These are phyloP conservation scores for Castanea mollissima DNA, from an alignment of 306 rosid species.

Conservation along the genomic window DNA sequence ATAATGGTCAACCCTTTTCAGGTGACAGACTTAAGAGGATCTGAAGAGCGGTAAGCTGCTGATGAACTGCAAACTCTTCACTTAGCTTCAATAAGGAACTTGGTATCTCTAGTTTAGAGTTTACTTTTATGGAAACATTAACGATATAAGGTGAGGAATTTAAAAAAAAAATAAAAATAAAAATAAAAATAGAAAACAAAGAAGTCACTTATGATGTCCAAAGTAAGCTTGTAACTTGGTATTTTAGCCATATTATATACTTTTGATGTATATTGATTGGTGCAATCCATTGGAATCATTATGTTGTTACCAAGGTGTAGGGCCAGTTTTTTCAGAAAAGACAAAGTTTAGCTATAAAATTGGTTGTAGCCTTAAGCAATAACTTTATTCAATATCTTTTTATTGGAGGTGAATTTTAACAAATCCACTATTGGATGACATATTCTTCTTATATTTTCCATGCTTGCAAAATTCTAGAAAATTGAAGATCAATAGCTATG, in stretches of 20 bases:
- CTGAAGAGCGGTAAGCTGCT: constrained; percentile 57
- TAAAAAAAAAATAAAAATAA: no score
- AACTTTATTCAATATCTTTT: no score
- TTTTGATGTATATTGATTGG: neutral
- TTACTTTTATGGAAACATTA: neutral
- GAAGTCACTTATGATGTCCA: neutral
- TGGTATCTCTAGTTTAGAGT: neutral
- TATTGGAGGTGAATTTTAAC: no score
- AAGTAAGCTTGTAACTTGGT: neutral
- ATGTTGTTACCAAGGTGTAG: neutral
- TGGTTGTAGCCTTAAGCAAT: no score
- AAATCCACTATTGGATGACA: no score
- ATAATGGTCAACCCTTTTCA: constrained; percentile 33
- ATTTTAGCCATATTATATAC: neutral
- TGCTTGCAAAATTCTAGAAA: no score
- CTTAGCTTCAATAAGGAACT: constrained; percentile 5
- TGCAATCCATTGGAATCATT: neutral
- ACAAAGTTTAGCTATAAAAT: no score
- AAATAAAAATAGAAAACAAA: neutral
- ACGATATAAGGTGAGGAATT: neutral
- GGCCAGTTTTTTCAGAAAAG: neutral
- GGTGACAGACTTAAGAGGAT: constrained; percentile 51
- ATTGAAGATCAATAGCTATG: no score
- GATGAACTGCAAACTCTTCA: constrained; percentile 15
- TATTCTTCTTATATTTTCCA: no score